Conservation (phyloP, 2,329 filamentous ascomycete genomes). For the Xenoacremonium recifei region DNA sequence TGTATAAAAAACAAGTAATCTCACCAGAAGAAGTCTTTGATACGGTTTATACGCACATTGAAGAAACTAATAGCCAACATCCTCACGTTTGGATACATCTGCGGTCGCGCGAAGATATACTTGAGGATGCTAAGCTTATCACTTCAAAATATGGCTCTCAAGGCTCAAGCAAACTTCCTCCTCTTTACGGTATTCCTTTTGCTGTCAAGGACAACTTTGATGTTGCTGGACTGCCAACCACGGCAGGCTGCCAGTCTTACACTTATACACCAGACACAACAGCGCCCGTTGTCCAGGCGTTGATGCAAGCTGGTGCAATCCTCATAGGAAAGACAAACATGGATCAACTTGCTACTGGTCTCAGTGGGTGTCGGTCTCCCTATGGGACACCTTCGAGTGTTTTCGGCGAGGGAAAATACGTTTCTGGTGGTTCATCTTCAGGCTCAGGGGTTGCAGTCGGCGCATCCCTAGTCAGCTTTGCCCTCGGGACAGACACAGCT, state of each 20-base stretch:
- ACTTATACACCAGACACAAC: conserved; percentile 40
- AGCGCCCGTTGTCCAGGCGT: conserved; percentile 43
- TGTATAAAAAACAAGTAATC: not conserved
- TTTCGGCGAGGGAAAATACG: conserved; percentile 20
- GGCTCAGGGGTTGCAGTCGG: conserved; percentile 54
- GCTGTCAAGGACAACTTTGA: conserved; percentile 58
- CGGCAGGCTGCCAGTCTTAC: conserved; percentile 50
- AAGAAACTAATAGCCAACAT: too few relatives aligned
- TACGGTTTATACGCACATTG: too few relatives aligned
- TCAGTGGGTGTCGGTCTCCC: conserved; percentile 57
- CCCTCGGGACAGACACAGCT: conserved; percentile 56
- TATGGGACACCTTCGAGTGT: conserved; percentile 48
- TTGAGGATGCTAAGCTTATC: conserved; percentile 40
- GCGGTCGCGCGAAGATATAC: conserved; percentile 29
- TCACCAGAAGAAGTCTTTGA: too few relatives aligned
- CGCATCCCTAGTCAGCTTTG: conserved; percentile 51
- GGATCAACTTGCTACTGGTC: conserved; percentile 61
- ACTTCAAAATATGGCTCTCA: conserved; percentile 31
- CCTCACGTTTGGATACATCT: conserved; percentile 4
- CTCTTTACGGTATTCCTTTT: conserved; percentile 56
- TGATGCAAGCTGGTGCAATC: conserved; percentile 48
- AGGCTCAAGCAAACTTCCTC: conserved; percentile 38
- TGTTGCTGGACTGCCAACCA: conserved; percentile 48
- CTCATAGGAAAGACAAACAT: conserved; percentile 54
- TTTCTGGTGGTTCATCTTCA: conserved; percentile 52